Evolutionary conservation across 805 yeast species (phyloP).

Genomic region (Metschnikowia gelsemii): DNA sequence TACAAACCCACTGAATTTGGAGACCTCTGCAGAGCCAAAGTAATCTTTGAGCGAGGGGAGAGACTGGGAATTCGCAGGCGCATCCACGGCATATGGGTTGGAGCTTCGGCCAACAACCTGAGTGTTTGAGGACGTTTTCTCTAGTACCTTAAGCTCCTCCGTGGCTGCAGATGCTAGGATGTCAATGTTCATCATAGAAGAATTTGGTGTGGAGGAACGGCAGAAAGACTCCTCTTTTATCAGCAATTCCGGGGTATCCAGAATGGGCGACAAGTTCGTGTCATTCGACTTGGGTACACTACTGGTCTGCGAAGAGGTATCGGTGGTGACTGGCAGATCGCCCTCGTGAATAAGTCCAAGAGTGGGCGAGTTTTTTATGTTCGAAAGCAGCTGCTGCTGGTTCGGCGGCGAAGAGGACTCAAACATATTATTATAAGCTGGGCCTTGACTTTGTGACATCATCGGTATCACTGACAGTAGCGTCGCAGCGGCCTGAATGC

Average conservation of each 20-base stretch:
- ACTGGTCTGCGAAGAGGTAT: constrained; percentile 8
- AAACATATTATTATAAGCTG: constrained; percentile 1
- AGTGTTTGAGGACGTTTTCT: constrained; percentile 21
- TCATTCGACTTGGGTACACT: constrained; percentile 7
- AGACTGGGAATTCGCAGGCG: constrained; percentile 42
- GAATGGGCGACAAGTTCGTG: constrained; percentile 9
- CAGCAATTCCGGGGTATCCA: constrained; percentile 9
- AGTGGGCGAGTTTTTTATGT: not conserved
- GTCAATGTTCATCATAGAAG: constrained; percentile 44
- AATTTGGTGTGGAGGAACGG: constrained; percentile 9
- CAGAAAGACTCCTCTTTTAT: constrained; percentile 10
- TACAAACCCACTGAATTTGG: constrained; percentile 14
- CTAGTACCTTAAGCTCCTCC: constrained; percentile 49
- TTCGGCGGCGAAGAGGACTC: constrained; percentile 6
- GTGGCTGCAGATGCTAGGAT: constrained; percentile 55
- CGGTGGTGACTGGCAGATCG: constrained; percentile 10
- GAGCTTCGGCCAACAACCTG: constrained; percentile 1
- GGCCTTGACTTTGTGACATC: not conserved
- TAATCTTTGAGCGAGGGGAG: constrained; percentile 53
- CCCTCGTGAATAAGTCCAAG: constrained; percentile 4
- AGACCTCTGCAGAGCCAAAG: constrained; percentile 28
- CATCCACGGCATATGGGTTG: constrained; percentile 9
- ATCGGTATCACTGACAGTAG: constrained; percentile 8
- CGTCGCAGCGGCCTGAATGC: not conserved
- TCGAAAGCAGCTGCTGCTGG: constrained; percentile 2